Evolutionary conservation across 2,329 filamentous ascomycete genomes (phyloP).

Genomic region (Penicillium fuscoglaucum): DNA sequence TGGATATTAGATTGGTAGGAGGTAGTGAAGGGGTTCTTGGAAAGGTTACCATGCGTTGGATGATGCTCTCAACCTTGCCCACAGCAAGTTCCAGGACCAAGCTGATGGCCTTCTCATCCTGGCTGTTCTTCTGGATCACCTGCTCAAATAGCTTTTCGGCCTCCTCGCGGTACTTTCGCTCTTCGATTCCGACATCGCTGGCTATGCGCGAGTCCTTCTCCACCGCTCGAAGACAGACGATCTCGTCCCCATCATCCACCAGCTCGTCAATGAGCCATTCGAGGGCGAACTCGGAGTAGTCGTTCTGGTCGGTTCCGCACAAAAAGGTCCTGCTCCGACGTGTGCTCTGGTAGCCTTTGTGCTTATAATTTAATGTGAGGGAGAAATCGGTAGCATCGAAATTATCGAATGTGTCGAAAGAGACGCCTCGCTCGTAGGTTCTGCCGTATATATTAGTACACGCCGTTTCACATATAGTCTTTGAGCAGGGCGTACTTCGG

Average conservation of each 20-base stretch:
- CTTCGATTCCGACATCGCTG: conserved; percentile 60
- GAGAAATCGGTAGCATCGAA: conserved; percentile 69
- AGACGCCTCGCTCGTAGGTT: conserved; percentile 66
- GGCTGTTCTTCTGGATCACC: conserved; percentile 77
- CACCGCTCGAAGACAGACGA: conserved; percentile 84
- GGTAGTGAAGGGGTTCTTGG: not conserved
- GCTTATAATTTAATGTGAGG: conserved; percentile 79
- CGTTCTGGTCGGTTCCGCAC: conserved; percentile 85
- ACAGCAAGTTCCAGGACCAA: conserved; percentile 84
- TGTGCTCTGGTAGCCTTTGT: conserved; percentile 79
- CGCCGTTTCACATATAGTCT: not conserved
- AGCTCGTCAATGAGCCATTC: conserved; percentile 91
- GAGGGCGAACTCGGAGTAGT: conserved; percentile 87
- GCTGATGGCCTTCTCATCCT: conserved; percentile 76
- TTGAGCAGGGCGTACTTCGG: conserved; percentile 37
- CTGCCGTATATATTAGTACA: conserved; percentile 36
- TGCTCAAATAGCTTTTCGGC: conserved; percentile 71
- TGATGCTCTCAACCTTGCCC: conserved; percentile 85
- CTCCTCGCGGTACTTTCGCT: conserved; percentile 72
- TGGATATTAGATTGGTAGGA: conserved; percentile 16
- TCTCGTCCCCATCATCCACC: conserved; percentile 89
- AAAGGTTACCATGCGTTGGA: conserved; percentile 75
- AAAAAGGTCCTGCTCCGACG: conserved; percentile 84
- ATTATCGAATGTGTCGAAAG: conserved; percentile 72
- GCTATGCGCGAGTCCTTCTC: conserved; percentile 76